Evolutionary conservation across 164 flowering plant genomes (phyloP).

Genomic region (Santalum album): DNA sequence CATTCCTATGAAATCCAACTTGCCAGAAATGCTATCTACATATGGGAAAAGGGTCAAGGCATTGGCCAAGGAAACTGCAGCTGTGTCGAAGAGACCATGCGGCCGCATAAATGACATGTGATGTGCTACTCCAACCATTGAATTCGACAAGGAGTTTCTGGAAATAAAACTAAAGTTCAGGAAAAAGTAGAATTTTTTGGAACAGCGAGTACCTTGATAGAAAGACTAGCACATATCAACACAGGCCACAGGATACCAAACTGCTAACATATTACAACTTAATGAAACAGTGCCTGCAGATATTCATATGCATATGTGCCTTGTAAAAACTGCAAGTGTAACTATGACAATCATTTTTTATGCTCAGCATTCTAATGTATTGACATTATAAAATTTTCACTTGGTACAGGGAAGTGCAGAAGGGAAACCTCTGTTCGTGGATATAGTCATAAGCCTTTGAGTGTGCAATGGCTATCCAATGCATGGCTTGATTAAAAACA

Average conservation of each 20-base stretch:
- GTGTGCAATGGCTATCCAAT: slow-evolving; percentile 91
- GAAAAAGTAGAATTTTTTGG: background rate
- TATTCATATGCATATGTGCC: no score
- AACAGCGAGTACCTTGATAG: no score
- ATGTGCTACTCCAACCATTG: slow-evolving; percentile 82
- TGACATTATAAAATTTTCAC: background rate
- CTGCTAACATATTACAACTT: no score
- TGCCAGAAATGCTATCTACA: slow-evolving; percentile 58
- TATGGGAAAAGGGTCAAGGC: slow-evolving; percentile 72
- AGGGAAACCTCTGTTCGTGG: slow-evolving; percentile 52
- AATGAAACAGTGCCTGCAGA: no score
- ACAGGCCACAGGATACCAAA: no score
- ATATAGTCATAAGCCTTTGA: slow-evolving; percentile 82
- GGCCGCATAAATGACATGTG: slow-evolving; percentile 93
- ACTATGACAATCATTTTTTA: no score
- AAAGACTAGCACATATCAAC: no score
- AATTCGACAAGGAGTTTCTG: slow-evolving; percentile 30
- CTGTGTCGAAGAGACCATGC: slow-evolving; percentile 83
- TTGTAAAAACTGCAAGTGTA: no score
- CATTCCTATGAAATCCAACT: slow-evolving; percentile 84
- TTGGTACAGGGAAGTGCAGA: background rate
- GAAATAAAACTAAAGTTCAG: slow-evolving; percentile 1
- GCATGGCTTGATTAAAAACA: slow-evolving; percentile 75
- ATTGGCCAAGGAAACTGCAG: slow-evolving; percentile 71
- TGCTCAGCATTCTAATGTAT: background rate